phyloP scores from a whole-genome alignment of 352 stramenopile species.

The Globisporangium mamillatum region DNA sequence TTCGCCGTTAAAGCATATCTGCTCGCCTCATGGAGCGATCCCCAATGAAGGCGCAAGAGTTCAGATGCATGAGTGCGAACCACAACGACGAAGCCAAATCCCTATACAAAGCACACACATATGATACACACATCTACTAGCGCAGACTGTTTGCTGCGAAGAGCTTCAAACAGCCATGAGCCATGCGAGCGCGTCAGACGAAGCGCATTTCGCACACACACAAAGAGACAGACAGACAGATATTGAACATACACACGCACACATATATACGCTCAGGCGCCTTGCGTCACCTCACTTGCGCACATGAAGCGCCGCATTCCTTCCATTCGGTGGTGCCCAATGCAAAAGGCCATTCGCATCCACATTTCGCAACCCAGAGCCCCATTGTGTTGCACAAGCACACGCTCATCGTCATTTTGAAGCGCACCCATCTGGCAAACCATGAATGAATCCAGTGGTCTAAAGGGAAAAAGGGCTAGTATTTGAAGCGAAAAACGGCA shows the following conservation, averaged over 20 bases:
- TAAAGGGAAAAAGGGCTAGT: background rate
- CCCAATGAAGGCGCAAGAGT: background rate
- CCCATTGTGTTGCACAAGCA: background rate
- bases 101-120: background rate
- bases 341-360: background rate
- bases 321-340: background rate
- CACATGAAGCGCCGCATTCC: background rate
- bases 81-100: background rate
- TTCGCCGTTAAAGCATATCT: no score
- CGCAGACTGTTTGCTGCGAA: background rate
- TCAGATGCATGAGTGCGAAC: background rate
- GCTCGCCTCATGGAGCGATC: no score
- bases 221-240: background rate
- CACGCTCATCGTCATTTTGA: background rate
- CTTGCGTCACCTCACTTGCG: background rate
- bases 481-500: background rate
- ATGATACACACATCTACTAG: background rate
- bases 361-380: background rate
- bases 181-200: background rate
- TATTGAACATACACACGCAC: background rate
- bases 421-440: background rate
- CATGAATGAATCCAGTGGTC: background rate
- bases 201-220: background rate
- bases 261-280: background rate
- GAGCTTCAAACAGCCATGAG: background rate